A percentile compares a stretch with the other conserved stretches of the same genome.
Conservation (phyloP, 768 basidiomycete genomes). For the Suillus weaverae region DNA sequence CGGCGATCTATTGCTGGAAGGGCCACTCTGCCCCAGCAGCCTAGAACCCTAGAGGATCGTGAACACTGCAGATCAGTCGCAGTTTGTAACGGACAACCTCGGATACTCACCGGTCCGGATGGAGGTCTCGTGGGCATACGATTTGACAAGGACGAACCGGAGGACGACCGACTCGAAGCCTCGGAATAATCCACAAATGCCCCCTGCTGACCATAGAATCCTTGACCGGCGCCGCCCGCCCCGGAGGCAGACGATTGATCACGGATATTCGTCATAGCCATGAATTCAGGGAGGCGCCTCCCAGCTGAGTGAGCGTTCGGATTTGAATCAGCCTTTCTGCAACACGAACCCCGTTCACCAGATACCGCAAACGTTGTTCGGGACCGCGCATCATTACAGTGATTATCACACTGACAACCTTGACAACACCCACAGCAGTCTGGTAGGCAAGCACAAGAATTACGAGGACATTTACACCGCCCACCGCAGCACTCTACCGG, state of each 20-base stretch:
- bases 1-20: slow-evolving; percentile 19
- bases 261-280: slow-evolving; percentile 33
- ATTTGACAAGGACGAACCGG: slow-evolving; percentile 33
- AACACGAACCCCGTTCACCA: slow-evolving; percentile 33
- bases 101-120: slow-evolving; percentile 25
- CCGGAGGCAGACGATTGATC: slow-evolving; percentile 27
- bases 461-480: slow-evolving; percentile 34
- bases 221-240: slow-evolving; percentile 18
- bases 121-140: slow-evolving; percentile 33
- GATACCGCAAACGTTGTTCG: slow-evolving; percentile 32
- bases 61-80: background rate
- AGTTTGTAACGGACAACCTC: background rate
- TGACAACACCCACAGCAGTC: slow-evolving; percentile 33
- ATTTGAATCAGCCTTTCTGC: slow-evolving; percentile 16
- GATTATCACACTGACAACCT: slow-evolving; percentile 30
- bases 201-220: slow-evolving; percentile 26
- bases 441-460: slow-evolving; percentile 34
- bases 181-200: slow-evolving; percentile 25
- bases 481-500: slow-evolving; percentile 32
- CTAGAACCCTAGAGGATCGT: slow-evolving; percentile 24
- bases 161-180: slow-evolving; percentile 32
- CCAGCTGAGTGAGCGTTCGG: slow-evolving; percentile 9
- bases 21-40: slow-evolving; percentile 19
- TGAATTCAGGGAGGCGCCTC: slow-evolving; percentile 33
- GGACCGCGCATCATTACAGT: slow-evolving; percentile 21